Percentiles rank a stretch among this genome's conserved stretches.
These are phyloP conservation scores for Trametes punicea DNA, from an alignment of 768 basidiomycete species.

Conservation along the genomic window DNA sequence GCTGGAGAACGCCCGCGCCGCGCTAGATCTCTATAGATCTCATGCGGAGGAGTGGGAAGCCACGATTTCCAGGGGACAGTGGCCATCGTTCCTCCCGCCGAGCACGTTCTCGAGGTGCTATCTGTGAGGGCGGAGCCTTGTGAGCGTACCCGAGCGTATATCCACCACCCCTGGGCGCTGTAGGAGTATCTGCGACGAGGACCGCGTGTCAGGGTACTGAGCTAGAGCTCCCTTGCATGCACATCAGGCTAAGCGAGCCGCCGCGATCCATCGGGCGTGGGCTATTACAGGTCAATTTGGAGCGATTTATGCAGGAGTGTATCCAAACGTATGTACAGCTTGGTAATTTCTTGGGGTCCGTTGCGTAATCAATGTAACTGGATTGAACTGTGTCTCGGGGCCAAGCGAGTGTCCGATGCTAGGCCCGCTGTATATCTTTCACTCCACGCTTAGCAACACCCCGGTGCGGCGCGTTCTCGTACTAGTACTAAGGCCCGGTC, in stretches of 20 bases:
- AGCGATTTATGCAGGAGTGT: neutral
- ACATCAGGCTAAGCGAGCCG: neutral
- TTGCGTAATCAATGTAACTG: neutral
- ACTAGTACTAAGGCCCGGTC: too few species aligned
- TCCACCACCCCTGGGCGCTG: neutral
- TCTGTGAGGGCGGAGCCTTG: conserved; percentile 34
- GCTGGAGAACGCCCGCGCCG: conserved; percentile 74
- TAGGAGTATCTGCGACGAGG: neutral
- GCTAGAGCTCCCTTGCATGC: neutral
- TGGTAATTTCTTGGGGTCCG: conserved; percentile 5
- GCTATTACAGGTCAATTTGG: neutral
- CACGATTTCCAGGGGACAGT: conserved; percentile 54
- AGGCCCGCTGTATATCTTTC: too few species aligned
- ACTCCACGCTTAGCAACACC: too few species aligned
- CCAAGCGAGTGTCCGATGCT: too few species aligned
- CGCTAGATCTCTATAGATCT: conserved; percentile 51
- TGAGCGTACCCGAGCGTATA: neutral
- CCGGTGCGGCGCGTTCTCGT: neutral
- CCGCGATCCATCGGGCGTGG: neutral
- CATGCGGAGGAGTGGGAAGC: conserved; percentile 65
- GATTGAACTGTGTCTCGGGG: too few species aligned
- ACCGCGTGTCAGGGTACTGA: conserved; percentile 8
- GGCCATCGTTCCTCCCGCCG: conserved; percentile 76
- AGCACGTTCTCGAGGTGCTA: conserved; percentile 81
- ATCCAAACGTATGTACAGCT: conserved; percentile 1